Percentiles rank a stretch among this genome's conserved stretches.
phyloP scores from a whole-genome alignment of 495 filamentous ascomycete species.

The Saxophila tyrrhenica region DNA sequence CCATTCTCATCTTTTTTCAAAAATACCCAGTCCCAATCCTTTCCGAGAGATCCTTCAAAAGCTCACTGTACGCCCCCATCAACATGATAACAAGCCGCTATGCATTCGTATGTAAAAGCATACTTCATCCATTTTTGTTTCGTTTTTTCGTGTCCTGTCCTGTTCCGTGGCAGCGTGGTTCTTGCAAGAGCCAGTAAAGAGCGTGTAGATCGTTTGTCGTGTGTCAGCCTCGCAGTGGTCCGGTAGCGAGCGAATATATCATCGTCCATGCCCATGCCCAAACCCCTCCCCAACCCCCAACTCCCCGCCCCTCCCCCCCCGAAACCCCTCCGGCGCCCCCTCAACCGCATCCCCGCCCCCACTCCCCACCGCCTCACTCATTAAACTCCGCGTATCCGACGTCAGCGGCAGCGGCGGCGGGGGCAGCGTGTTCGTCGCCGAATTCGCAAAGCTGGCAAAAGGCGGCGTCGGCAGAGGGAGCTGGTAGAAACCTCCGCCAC shows the following conservation, averaged over 20 bases:
- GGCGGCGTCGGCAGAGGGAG: not conserved
- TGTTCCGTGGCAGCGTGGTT: not conserved
- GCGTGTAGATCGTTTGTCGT: not conserved
- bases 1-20: not conserved
- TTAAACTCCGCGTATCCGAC: slow-evolving; percentile 53
- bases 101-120: not conserved
- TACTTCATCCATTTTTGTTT: too few species aligned
- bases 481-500: slow-evolving; percentile 9
- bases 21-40: not conserved
- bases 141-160: not conserved
- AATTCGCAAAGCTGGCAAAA: slow-evolving; percentile 22
- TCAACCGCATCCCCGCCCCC: slow-evolving; percentile 22
- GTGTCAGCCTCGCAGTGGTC: not conserved
- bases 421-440: slow-evolving; percentile 45
- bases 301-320: slow-evolving; percentile 3
- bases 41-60: not conserved
- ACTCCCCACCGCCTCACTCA: slow-evolving; percentile 50
- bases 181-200: not conserved
- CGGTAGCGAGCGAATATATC: not conserved
- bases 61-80: not conserved
- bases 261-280: not conserved
- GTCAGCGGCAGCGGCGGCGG: slow-evolving; percentile 38
- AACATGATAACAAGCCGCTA: not conserved
- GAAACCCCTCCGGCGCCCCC: slow-evolving; percentile 3
- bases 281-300: not conserved